Evolutionary conservation across 768 basidiomycete genomes (phyloP).

Genomic region (Cystofilobasidium capitatum): DNA sequence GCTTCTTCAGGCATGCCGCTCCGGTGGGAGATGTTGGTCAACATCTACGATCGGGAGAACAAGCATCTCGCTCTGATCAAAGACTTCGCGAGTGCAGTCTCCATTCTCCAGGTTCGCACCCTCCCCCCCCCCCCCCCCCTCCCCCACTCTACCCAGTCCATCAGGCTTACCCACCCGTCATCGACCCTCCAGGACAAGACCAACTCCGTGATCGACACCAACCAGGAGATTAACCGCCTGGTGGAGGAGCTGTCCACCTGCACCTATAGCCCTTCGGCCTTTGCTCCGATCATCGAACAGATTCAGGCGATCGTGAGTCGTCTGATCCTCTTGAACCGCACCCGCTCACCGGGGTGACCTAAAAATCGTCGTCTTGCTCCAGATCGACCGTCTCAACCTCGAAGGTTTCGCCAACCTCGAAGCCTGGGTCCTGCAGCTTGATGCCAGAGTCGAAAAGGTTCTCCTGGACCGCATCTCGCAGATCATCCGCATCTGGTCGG

Average conservation of each 20-base stretch:
- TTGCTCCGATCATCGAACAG: slow-evolving; percentile 62
- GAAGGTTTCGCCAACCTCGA: slow-evolving; percentile 94
- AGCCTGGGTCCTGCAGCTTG: slow-evolving; percentile 75
- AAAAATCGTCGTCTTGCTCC: background rate
- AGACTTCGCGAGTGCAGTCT: slow-evolving; percentile 88
- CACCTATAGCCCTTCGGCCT: slow-evolving; percentile 70
- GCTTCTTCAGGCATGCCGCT: slow-evolving; percentile 68
- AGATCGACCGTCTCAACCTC: slow-evolving; percentile 89
- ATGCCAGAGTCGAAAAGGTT: slow-evolving; percentile 69
- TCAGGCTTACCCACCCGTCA: background rate
- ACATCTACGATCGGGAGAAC: slow-evolving; percentile 82
- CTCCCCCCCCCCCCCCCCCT: background rate
- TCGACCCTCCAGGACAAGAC: slow-evolving; percentile 64
- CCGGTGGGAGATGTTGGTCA: slow-evolving; percentile 94
- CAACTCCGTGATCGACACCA: slow-evolving; percentile 81
- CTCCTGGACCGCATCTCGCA: slow-evolving; percentile 63
- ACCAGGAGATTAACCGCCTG: slow-evolving; percentile 69
- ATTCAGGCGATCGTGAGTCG: slow-evolving; percentile 71
- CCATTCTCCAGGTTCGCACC: slow-evolving; percentile 62
- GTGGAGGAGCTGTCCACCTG: slow-evolving; percentile 84
- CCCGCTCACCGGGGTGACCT: background rate
- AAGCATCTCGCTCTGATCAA: slow-evolving; percentile 87
- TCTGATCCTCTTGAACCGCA: background rate
- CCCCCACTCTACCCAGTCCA: background rate
- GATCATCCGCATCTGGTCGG: slow-evolving; percentile 77